Evolutionary conservation across 768 basidiomycete genomes (phyloP), one percentile per base, ranked within the genome.

Genomic region (Daedaleopsis nitida): DNA sequence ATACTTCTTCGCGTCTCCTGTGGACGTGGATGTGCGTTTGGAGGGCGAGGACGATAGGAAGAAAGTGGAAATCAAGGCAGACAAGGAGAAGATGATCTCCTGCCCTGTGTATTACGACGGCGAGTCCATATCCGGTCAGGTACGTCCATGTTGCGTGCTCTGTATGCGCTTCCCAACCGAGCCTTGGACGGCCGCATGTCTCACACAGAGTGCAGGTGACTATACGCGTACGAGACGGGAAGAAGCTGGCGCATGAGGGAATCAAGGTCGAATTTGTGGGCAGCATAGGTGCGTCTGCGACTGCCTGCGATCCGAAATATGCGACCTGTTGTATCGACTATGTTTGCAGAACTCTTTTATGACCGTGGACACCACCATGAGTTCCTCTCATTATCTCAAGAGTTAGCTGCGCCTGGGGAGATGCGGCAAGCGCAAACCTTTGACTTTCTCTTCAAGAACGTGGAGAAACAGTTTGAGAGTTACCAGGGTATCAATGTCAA

Each of bases 401-500:
- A 98, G 70, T 81, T 98, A 24, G 94, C 96, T 2, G 88, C 93
- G 0, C 94, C 94, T n/a, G 95, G 94, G 37, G 97, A 99, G 71
- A 88, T 99, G 88, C 86, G 97, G 47, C 90, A 94, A 70, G 95
- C 95, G 0, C 96, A 98, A 76, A 94, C 94, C 10, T 97, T 88
- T 67, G 96, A 98, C 55, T 98, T 99, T 76, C 84, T 87, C 69
- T 98, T 99, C 84, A 98, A 98, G 82, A 99, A 96, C 70, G 92
- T 99, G 43, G 97, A 99, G 86, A 98, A 99, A 80, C 95, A 98
- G 73, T 98, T 92, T 66, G 96, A 98, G 80, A 93, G 91, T 67
- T 98, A 98, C 73, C 89, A 94, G 68, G 97, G 97, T 6, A 98
- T 98, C 72, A 99, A 98, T 68, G 97, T 98, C 60, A 98, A 98